Conservation (phyloP, 2,329 filamentous ascomycete species). For the Talaromyces funiculosus region DNA sequence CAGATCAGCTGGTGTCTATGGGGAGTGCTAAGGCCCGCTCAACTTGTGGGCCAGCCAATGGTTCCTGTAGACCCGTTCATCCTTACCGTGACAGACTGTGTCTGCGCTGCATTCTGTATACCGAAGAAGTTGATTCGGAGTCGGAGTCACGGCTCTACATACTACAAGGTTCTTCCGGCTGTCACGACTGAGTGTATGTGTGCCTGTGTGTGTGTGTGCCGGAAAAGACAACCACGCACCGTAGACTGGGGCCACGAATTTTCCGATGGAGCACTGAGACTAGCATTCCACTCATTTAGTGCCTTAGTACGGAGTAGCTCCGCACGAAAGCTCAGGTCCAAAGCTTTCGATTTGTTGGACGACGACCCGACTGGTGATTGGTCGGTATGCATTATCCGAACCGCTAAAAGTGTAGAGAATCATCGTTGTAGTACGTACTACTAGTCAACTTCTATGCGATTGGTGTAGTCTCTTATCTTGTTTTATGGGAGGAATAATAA, state of each 20-base stretch:
- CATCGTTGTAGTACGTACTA: background rate
- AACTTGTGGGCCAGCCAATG: background rate
- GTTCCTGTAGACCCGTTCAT: background rate
- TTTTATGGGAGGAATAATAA: background rate
- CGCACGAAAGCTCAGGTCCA: background rate
- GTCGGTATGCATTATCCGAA: background rate
- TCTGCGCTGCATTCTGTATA: background rate
- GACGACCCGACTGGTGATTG: background rate
- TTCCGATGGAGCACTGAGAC: background rate
- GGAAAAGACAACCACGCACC: background rate
- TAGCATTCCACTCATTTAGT: background rate
- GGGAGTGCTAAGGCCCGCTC: background rate
- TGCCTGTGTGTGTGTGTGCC: too few relatives aligned
- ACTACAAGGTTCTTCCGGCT: too few relatives aligned
- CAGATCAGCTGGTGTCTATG: slow-evolving; percentile 8
- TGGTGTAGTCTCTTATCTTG: background rate
- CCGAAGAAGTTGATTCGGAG: background rate
- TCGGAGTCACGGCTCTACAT: background rate
- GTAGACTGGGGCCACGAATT: background rate
- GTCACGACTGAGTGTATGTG: too few relatives aligned
- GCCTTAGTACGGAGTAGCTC: background rate
- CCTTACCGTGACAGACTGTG: background rate
- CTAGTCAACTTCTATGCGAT: background rate
- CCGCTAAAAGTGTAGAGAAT: background rate
- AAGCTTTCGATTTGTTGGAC: background rate